Base-by-base conservation (phyloP, 2,329 filamentous ascomycete genomes). In the Calonectria hongkongensis region DNA sequence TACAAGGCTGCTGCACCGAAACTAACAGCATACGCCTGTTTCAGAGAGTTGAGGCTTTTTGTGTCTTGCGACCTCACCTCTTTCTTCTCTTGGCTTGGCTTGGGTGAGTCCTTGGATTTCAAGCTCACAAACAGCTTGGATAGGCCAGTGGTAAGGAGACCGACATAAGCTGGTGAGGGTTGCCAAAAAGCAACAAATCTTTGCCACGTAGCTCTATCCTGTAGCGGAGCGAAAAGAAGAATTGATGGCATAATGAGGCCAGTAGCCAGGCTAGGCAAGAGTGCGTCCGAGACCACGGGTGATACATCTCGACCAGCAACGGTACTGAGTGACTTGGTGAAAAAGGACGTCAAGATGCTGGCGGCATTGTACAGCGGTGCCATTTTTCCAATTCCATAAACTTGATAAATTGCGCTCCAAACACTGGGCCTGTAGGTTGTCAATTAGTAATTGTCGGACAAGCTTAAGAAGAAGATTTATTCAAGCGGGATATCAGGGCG, bases 121-220 rank as follows among this genome's bases (percentile, higher is more conserved):
- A 41, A 13, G 1, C 12, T 60, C 13, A 16, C 21, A 28, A 39
- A 60, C 27, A 60, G 4, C n/a, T 41, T 21, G 4, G 54, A 41
- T 12, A 60, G 13, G 12, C 33, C 54, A 18, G 30, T 60, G 9
- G 54, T 39, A 8, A 60, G 1, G 18, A 60, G 54, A 2, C 54
- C 54, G 12, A 60, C 54, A 18, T 27, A 60, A 13, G 54, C 54
- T 1, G 54, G 54, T 8, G 54, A 60, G 12, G 54, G 54, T 9
- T 60, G 54, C 54, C 54, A 60, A 16, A 60, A 60, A 16, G 54
- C 54, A 41, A 60, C 33, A 5, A 60, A 28, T 33, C 39, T 60
- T 15, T 60, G 54, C 54, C 54, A 60, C 18, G 6, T 12, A 41
- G 25, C 39, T 4, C 54, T 60, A 41, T 60, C n/a, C 10, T 41